A percentile compares a stretch with the other conserved stretches of the same genome.
Conservation (phyloP, 305 asterid species). For the Caryopteris hybrid region DNA sequence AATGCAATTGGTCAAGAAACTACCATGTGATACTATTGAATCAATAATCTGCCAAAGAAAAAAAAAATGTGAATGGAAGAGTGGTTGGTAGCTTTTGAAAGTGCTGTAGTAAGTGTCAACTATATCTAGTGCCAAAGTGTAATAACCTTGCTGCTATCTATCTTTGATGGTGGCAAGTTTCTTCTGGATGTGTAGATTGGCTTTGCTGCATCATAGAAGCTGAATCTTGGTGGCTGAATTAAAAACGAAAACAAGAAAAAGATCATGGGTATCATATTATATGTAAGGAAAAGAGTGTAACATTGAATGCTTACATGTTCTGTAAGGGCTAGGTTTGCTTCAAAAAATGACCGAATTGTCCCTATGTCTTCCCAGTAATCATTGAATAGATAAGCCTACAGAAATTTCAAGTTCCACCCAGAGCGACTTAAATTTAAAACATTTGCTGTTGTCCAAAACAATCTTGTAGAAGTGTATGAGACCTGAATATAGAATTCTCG, state of each 20-base stretch:
- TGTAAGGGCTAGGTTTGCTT: constrained; percentile 97
- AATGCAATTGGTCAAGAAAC: constrained; percentile 72
- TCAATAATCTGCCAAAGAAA: constrained; percentile 66
- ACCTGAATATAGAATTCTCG: constrained; percentile 70
- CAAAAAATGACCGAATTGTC: constrained; percentile 91
- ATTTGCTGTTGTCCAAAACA: background rate
- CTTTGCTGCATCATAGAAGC: constrained; percentile 91
- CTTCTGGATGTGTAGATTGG: constrained; percentile 94
- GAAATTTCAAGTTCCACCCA: background rate
- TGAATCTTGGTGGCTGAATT: constrained; percentile 88
- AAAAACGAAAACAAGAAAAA: background rate
- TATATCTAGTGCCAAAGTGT: background rate
- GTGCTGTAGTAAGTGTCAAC: background rate
- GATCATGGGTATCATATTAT: constrained; percentile 1
- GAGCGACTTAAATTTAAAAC: constrained; percentile 1
- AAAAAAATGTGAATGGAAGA: background rate
- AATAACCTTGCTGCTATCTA: constrained; percentile 83
- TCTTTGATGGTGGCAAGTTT: constrained; percentile 92
- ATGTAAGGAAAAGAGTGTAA: background rate
- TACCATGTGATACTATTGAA: constrained; percentile 84
- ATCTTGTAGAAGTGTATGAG: constrained; percentile 12
- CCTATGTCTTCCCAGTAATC: constrained; percentile 99
- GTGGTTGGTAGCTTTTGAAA: background rate
- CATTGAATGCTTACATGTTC: constrained; percentile 67
- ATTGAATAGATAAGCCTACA: constrained; percentile 85